Conservation (phyloP, 73 alveolate species). For the Tetrahymena elliotti region DNA sequence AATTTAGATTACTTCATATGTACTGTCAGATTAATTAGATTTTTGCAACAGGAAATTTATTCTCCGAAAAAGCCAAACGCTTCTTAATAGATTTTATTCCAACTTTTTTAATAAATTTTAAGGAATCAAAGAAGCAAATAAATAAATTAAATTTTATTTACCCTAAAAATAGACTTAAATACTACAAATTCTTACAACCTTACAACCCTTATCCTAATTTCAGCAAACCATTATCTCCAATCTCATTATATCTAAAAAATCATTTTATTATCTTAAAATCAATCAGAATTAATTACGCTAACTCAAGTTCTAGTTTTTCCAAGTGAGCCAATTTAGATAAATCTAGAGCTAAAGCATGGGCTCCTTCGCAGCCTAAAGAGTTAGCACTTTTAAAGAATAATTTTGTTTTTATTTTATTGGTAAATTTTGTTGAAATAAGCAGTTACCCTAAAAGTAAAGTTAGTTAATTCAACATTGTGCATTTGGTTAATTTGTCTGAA, state of each 20-base stretch:
- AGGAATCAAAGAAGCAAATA: too few relatives aligned
- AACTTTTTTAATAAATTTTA: neutral
- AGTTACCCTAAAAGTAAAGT: neutral
- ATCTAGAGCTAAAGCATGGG: neutral
- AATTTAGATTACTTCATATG: neutral
- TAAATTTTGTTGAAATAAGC: too few relatives aligned
- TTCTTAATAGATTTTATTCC: neutral
- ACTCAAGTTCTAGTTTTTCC: neutral
- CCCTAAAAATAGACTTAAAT: neutral
- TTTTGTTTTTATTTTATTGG: too few relatives aligned
- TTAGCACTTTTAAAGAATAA: neutral
- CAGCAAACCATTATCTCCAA: neutral
- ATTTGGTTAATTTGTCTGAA: neutral
- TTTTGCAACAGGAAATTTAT: neutral
- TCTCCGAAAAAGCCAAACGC: neutral
- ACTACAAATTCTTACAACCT: neutral
- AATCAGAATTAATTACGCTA: neutral
- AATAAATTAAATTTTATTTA: too few relatives aligned
- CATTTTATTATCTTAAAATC: too few relatives aligned
- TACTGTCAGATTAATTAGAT: neutral
- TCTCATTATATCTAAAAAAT: neutral
- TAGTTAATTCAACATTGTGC: neutral
- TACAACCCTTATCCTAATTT: neutral
- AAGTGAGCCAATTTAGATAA: neutral
- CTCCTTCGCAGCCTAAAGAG: neutral